A percentile compares a stretch with the other conserved stretches of the same genome.
phyloP scores from a whole-genome alignment of 2,329 filamentous ascomycete species.

The Talaromyces islandicus region DNA sequence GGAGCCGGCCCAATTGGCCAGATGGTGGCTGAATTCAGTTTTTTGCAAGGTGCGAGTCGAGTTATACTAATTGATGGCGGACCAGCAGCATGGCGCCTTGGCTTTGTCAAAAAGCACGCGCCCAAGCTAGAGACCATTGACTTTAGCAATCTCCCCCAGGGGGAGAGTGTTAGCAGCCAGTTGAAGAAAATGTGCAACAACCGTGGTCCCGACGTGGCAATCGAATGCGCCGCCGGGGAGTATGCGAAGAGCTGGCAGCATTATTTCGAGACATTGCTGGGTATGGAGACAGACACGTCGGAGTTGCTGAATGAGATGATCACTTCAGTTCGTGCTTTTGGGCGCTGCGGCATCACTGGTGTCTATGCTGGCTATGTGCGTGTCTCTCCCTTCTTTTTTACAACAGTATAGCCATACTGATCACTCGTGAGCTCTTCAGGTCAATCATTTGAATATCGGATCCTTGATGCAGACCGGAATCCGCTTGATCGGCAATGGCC shows the following conservation, averaged over 20 bases:
- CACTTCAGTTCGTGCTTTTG: slow-evolving; percentile 47
- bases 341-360: slow-evolving; percentile 71
- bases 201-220: slow-evolving; percentile 66
- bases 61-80: slow-evolving; percentile 76
- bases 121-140: slow-evolving; percentile 64
- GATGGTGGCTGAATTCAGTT: slow-evolving; percentile 63
- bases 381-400: slow-evolving; percentile 15
- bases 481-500: slow-evolving; percentile 64
- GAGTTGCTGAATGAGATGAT: slow-evolving; percentile 54
- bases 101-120: slow-evolving; percentile 60
- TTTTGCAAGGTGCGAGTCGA: slow-evolving; percentile 65
- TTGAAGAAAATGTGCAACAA: slow-evolving; percentile 65
- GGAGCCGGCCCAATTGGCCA: slow-evolving; percentile 83
- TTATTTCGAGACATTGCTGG: slow-evolving; percentile 54
- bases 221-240: slow-evolving; percentile 63
- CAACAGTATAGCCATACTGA: too few relatives aligned
- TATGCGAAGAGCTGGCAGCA: slow-evolving; percentile 59
- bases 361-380: slow-evolving; percentile 56
- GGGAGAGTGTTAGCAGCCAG: slow-evolving; percentile 62
- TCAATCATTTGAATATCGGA: slow-evolving; percentile 81
- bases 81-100: slow-evolving; percentile 56
- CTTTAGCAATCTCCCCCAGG: slow-evolving; percentile 57
- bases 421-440: too few relatives aligned
- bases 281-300: slow-evolving; percentile 77
- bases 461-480: slow-evolving; percentile 83